Evolutionary conservation across 2,329 filamentous ascomycete genomes (phyloP).

Genomic region (Chlorencoelia australis): DNA sequence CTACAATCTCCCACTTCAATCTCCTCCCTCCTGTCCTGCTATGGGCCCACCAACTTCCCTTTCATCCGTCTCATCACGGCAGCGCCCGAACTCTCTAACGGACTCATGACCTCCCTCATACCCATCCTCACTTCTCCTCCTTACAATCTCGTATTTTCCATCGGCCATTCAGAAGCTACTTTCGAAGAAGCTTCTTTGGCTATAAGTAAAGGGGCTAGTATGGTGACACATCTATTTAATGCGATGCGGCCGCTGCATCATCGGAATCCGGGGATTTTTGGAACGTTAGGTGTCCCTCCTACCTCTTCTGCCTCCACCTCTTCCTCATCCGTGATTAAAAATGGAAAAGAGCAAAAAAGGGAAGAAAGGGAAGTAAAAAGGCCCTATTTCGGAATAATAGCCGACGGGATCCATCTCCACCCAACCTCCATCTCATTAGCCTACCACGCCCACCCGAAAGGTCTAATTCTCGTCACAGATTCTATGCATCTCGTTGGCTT

Average conservation of each 20-base stretch:
- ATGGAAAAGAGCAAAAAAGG: not conserved
- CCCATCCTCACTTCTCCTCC: conserved; percentile 47
- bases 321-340: not conserved
- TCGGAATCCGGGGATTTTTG: conserved; percentile 84
- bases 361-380: no score
- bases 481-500: conserved; percentile 82
- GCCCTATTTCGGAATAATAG: conserved; percentile 82
- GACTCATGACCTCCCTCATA: conserved; percentile 63
- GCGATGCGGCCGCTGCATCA: conserved; percentile 87
- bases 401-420: conserved; percentile 84
- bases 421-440: conserved; percentile 84
- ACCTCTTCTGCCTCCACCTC: conserved; percentile 7
- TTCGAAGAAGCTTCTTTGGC: conserved; percentile 71
- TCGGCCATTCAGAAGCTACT: conserved; percentile 80
- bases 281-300: conserved; percentile 63
- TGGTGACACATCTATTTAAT: conserved; percentile 93
- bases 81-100: conserved; percentile 67
- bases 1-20: conserved; percentile 47
- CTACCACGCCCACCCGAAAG: conserved; percentile 73
- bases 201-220: conserved; percentile 65
- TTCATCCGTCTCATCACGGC: conserved; percentile 72
- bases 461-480: conserved; percentile 83
- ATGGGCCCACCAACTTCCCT: conserved; percentile 59
- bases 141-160: conserved; percentile 60
- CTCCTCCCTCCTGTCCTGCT: conserved; percentile 57